These are phyloP conservation scores for Oenanthe sinensis DNA, from an alignment of 129 eudicot genomes.

Conservation along the genomic window DNA sequence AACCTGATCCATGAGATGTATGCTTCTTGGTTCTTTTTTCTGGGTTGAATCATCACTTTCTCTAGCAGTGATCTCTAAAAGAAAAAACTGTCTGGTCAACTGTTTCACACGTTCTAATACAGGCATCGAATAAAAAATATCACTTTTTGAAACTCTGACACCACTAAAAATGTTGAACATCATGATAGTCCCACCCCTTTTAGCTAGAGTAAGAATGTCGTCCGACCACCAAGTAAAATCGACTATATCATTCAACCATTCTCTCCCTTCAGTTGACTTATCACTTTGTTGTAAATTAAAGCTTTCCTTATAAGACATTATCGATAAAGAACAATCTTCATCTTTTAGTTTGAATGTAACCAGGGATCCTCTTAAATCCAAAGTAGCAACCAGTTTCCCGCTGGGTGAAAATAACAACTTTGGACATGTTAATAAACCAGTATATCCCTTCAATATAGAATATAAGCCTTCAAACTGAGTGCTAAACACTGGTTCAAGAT, in stretches of 20 bases:
- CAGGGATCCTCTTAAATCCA: conserved; percentile 71
- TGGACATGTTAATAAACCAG: conserved; percentile 52
- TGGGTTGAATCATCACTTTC: conserved; percentile 26
- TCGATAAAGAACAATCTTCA: conserved; percentile 32
- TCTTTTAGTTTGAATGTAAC: conserved; percentile 44
- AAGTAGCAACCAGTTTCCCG: conserved; percentile 56
- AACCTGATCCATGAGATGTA: conserved; percentile 37
- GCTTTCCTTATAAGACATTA: conserved; percentile 29
- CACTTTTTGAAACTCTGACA: conserved; percentile 37
- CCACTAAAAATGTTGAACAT: conserved; percentile 47
- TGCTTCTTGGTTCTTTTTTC: conserved; percentile 10
- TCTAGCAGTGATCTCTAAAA: conserved; percentile 56
- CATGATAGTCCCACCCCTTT: conserved; percentile 44
- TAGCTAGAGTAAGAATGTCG: conserved; percentile 46
- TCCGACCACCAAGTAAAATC: conserved; percentile 98
- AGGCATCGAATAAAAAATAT: conserved; percentile 51
- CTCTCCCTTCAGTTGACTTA: conserved; percentile 14
- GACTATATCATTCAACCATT: conserved; percentile 29
- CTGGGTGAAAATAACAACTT: conserved; percentile 69
- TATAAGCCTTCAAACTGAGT: conserved; percentile 68
- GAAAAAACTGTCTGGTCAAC: conserved; percentile 51
- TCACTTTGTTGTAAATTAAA: conserved; percentile 1
- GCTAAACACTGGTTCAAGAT: conserved; percentile 42
- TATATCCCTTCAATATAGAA: conserved; percentile 42
- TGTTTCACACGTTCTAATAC: conserved; percentile 49